Conservation (phyloP, 345 rosid species). For the Citrus mangshanensis region DNA sequence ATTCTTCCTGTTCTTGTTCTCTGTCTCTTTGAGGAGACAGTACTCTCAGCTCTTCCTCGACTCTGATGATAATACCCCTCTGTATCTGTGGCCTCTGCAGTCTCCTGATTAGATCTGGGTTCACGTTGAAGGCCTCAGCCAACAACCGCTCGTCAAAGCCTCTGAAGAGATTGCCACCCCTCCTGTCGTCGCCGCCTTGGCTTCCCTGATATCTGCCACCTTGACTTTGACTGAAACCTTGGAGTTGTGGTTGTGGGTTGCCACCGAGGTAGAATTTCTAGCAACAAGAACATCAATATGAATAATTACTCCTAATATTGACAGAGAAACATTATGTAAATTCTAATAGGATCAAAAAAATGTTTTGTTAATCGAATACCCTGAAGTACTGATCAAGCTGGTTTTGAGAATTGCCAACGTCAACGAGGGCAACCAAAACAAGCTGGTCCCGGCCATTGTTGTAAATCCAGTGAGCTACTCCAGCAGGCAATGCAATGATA, state of each 20-base stretch:
- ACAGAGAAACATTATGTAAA: neutral
- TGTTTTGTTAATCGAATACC: constrained; percentile 20
- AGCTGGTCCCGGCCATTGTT: constrained; percentile 36
- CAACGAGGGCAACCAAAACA: constrained; percentile 30
- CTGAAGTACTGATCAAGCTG: constrained; percentile 46
- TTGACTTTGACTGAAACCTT: neutral
- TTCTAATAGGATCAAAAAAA: neutral
- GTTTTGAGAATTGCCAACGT: constrained; percentile 32
- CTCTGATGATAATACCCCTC: constrained; percentile 56
- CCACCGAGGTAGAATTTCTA: constrained; percentile 55
- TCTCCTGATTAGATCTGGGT: constrained; percentile 40
- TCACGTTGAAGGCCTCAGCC: constrained; percentile 44
- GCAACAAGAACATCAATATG: neutral
- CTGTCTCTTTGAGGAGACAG: constrained; percentile 13
- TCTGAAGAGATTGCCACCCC: constrained; percentile 28
- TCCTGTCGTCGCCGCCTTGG: neutral
- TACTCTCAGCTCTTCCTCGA: constrained; percentile 35
- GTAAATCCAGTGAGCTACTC: constrained; percentile 44
- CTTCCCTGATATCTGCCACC: constrained; percentile 1
- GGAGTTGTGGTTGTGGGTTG: constrained; percentile 33
- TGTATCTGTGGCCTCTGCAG: constrained; percentile 36
- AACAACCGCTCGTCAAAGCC: constrained; percentile 41
- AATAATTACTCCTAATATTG: neutral
- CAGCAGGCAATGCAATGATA: constrained; percentile 40
- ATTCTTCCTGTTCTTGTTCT: constrained; percentile 1